These are phyloP conservation scores for Amanita rubescens DNA, from an alignment of 768 basidiomycete genomes.

Conservation along the genomic window DNA sequence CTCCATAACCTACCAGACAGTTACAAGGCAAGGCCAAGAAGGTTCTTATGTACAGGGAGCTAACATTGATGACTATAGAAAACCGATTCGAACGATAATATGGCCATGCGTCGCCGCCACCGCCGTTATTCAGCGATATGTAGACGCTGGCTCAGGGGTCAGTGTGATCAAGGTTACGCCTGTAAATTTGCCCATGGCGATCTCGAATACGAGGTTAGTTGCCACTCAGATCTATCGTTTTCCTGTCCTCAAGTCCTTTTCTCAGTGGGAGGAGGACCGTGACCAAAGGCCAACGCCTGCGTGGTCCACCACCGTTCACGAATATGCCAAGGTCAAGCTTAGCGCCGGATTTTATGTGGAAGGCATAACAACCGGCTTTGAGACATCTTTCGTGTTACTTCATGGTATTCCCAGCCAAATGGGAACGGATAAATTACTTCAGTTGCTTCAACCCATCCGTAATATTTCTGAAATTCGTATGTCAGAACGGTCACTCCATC, in stretches of 20 bases:
- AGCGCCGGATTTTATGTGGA: slow-evolving; percentile 54
- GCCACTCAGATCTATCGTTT: not conserved
- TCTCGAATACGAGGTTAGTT: slow-evolving; percentile 23
- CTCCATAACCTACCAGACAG: not conserved
- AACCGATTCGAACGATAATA: not conserved
- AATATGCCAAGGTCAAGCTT: slow-evolving; percentile 49
- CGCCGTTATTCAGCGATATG: slow-evolving; percentile 16
- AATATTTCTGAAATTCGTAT: slow-evolving; percentile 32
- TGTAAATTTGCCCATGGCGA: slow-evolving; percentile 26
- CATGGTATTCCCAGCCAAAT: slow-evolving; percentile 38
- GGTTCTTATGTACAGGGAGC: not conserved
- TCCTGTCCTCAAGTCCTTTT: not conserved
- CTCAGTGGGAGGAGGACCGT: not conserved
- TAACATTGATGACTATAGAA: not conserved
- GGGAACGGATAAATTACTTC: slow-evolving; percentile 24
- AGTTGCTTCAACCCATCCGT: slow-evolving; percentile 40
- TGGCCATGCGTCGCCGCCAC: not conserved
- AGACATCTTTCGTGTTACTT: slow-evolving; percentile 55
- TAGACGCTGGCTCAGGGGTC: slow-evolving; percentile 18
- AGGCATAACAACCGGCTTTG: slow-evolving; percentile 57
- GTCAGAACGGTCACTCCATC: slow-evolving; percentile 12
- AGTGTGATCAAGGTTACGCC: slow-evolving; percentile 19
- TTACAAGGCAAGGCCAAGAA: not conserved
- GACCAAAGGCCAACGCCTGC: not conserved
- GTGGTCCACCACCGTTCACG: slow-evolving; percentile 31